Percentiles rank a stretch among this genome's conserved stretches.
Evolutionary conservation across 805 yeast genomes (phyloP).

Genomic region (Metschnikowia gelsemii): DNA sequence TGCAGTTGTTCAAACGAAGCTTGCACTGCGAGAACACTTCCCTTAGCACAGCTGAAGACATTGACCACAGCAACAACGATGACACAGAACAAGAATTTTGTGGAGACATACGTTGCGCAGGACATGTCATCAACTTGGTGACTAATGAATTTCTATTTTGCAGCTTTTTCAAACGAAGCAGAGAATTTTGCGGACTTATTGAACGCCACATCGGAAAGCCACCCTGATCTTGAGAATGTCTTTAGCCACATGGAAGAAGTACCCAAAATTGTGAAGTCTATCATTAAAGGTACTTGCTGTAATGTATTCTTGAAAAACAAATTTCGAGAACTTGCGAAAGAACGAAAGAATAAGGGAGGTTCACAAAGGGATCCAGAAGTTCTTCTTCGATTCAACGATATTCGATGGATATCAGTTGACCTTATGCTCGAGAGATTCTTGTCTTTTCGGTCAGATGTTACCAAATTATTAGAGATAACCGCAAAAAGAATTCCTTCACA

Average conservation of each 20-base stretch:
- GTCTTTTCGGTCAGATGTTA: conserved; percentile 5
- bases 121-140: conserved; percentile 2
- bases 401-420: conserved; percentile 3
- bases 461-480: background rate
- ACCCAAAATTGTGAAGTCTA: too few species aligned
- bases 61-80: too few species aligned
- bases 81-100: conserved; percentile 1
- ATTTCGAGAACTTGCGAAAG: background rate
- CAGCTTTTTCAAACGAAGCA: background rate
- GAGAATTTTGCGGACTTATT: background rate
- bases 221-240: background rate
- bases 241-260: background rate
- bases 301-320: conserved; percentile 1
- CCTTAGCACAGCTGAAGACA: background rate
- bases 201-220: background rate
- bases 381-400: conserved; percentile 1
- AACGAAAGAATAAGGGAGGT: background rate
- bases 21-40: background rate
- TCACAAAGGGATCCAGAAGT: background rate
- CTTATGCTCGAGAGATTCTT: conserved; percentile 5
- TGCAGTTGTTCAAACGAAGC: background rate
- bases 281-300: conserved; percentile 1
- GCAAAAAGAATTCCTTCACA: background rate
- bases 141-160: background rate
- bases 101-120: conserved; percentile 2